Percentiles rank a stretch among this genome's conserved stretches.
phyloP scores from a whole-genome alignment of 1,139 yeast genomes.

The Tardiomyces depauwii region DNA sequence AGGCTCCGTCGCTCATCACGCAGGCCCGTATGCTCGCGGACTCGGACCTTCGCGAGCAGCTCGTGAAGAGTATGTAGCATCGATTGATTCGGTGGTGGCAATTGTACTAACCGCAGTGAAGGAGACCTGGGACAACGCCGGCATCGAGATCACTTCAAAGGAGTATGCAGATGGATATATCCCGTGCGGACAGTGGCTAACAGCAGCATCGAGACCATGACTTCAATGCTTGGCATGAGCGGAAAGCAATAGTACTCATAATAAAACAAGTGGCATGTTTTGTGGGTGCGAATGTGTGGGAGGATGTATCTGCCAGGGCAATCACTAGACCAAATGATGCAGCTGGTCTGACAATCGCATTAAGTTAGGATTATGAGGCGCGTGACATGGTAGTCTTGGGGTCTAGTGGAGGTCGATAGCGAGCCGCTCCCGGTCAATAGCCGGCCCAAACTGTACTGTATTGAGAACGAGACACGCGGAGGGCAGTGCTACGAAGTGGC shows the following conservation, averaged over 20 bases:
- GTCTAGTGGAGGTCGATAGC: no score
- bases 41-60: constrained; percentile 9
- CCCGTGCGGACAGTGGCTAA: neutral
- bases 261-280: no score
- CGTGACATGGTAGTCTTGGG: no score
- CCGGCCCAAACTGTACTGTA: no score
- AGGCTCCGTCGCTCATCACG: constrained; percentile 9
- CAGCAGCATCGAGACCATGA: neutral
- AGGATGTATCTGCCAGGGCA: no score
- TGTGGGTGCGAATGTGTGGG: no score
- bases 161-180: constrained; percentile 7
- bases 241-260: neutral
- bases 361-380: no score
- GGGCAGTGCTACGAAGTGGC: no score
- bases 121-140: constrained; percentile 10
- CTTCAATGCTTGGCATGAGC: neutral
- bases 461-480: no score
- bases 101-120: constrained; percentile 8
- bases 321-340: no score
- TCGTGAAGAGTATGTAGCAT: constrained; percentile 9
- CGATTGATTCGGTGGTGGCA: neutral
- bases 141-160: constrained; percentile 10
- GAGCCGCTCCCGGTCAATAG: no score
- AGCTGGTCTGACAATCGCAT: no score
- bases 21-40: constrained; percentile 11